A percentile compares a stretch with the other conserved stretches of the same genome.
Evolutionary conservation across 2,329 filamentous ascomycete genomes (phyloP).

Genomic region (Clarireedia paspali): DNA sequence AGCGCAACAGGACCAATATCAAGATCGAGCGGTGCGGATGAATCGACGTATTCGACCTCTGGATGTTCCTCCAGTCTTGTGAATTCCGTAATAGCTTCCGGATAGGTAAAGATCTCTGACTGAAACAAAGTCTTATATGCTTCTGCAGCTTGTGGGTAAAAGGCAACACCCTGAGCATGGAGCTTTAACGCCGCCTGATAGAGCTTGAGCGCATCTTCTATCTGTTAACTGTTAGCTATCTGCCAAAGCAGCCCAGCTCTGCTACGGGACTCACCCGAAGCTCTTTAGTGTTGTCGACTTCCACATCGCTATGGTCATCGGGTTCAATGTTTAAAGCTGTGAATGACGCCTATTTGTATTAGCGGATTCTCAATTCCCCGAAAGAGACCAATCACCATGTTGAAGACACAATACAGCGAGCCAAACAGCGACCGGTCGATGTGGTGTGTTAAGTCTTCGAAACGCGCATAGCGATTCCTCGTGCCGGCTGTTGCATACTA

Average conservation of each 20-base stretch:
- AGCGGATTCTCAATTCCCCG: neutral
- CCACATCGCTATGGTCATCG: constrained; percentile 82
- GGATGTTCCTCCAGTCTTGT: constrained; percentile 57
- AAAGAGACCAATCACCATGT: neutral
- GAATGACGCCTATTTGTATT: constrained; percentile 39
- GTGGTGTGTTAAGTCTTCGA: neutral
- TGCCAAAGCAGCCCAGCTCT: neutral
- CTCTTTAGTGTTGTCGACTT: constrained; percentile 91
- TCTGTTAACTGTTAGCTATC: constrained; percentile 35
- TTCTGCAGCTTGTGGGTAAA: constrained; percentile 66
- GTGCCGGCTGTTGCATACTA: too few relatives aligned
- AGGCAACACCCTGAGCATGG: constrained; percentile 76
- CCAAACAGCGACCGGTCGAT: neutral
- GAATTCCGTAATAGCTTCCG: constrained; percentile 80
- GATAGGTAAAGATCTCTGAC: constrained; percentile 90
- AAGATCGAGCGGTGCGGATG: constrained; percentile 41
- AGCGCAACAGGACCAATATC: constrained; percentile 52
- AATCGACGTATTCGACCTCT: constrained; percentile 41
- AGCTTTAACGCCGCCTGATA: constrained; percentile 88
- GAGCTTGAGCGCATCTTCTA: constrained; percentile 91
- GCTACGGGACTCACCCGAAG: constrained; percentile 51
- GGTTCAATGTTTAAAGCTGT: constrained; percentile 89
- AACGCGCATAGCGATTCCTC: neutral
- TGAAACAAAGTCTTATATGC: constrained; percentile 82
- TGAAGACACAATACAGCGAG: neutral